Evolutionary conservation across 2,329 filamentous ascomycete genomes (phyloP).

Genomic region (Talaromyces albobiverticillius): DNA sequence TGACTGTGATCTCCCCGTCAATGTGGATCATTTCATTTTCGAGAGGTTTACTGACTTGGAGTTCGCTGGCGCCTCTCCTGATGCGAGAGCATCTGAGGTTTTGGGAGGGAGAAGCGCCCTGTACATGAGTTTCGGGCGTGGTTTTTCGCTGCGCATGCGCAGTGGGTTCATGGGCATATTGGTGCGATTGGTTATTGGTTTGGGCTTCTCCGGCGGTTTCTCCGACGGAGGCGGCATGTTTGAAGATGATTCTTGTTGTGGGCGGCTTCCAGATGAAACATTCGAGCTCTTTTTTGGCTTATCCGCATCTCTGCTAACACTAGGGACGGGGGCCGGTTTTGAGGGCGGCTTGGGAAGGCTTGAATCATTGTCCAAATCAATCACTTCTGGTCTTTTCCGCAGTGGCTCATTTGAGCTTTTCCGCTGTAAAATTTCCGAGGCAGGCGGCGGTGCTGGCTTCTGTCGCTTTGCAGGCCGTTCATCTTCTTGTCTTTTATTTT

Average conservation of each 20-base stretch:
- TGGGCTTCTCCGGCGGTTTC: constrained; percentile 4
- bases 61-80: constrained; percentile 12
- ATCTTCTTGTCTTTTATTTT: background rate
- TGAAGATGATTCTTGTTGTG: background rate
- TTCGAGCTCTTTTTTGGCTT: background rate
- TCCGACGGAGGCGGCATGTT: background rate
- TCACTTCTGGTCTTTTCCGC: constrained; percentile 2
- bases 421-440: constrained; percentile 15
- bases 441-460: constrained; percentile 22
- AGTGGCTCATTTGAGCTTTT: constrained; percentile 11
- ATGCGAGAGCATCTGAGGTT: constrained; percentile 3
- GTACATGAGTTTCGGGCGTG: constrained; percentile 45
- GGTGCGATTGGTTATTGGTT: background rate
- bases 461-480: constrained; percentile 35
- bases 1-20: constrained; percentile 14
- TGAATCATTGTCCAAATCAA: constrained; percentile 11
- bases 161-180: constrained; percentile 24
- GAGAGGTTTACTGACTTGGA: constrained; percentile 30
- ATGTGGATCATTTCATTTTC: constrained; percentile 12
- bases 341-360: background rate
- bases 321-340: background rate
- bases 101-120: constrained; percentile 30
- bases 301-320: background rate
- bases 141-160: constrained; percentile 32
- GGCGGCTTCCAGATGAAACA: background rate